Evolutionary conservation across 805 yeast genomes (phyloP), one percentile per base, ranked within the genome.

Genomic region (Suhomyces emberorum): DNA sequence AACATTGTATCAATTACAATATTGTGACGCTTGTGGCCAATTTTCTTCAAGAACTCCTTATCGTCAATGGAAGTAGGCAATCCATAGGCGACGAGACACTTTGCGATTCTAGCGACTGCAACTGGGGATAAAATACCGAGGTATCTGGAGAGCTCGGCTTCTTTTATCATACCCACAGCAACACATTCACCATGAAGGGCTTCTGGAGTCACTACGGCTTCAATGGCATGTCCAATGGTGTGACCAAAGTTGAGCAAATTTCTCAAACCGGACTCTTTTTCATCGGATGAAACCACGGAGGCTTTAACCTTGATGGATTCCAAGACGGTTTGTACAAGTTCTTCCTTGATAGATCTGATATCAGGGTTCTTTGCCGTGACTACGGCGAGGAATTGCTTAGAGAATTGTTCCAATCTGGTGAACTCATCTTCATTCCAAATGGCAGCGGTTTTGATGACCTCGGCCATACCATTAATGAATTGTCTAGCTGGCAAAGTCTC

Each of bases 161-260:
- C 98, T 52, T 81, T 76, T 22, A 93, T 81, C 76, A 88, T 84
- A 46, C 98, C 98, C 42, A 93, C 76, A n/a, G 98, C 75, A n/a
- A 93, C 98, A 74, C 98, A 93, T 64, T 93, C 98, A 42, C 98
- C 98, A 55, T 93, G 98, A 30, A 93, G 73, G 16, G 95, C 93
- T 60, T 89, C 88, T 7, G 98, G 98, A 3, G 98, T 89, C 44
- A 93, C 71, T 23, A 93, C 80, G n/a, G 98, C 98, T 68, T 93
- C 98, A 47, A 84, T 88, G 15, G 98, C 98, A 60, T 93, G 98
- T 30, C 98, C 98, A 51, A 93, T 89, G 19, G 96, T 78, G 61
- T 93, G 98, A 23, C 98, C 98, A 57, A 91, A 93, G 63, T 93
- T 93, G 42, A 93, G 72, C 46, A 93, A 65, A 61, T 93, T 93